phyloP scores from a whole-genome alignment of 768 basidiomycete species.

The Galerina marginata region DNA sequence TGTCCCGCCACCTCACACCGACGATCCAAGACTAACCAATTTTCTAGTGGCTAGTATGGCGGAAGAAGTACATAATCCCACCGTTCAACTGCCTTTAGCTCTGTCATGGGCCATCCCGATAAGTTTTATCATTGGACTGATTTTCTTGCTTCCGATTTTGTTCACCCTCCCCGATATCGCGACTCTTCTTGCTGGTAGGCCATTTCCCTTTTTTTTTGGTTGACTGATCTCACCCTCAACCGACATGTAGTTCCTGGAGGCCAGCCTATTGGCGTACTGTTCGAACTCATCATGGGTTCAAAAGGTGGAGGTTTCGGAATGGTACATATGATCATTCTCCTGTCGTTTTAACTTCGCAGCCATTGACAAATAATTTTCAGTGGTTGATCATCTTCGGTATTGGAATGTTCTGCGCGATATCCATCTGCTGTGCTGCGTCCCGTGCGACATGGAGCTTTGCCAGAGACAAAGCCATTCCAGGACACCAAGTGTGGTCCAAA shows the following conservation, averaged over 20 bases:
- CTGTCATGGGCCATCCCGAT: slow-evolving; percentile 61
- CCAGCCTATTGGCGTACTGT: slow-evolving; percentile 69
- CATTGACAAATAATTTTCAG: slow-evolving; percentile 4
- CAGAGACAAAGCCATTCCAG: slow-evolving; percentile 68
- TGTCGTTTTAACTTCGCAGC: slow-evolving; percentile 20
- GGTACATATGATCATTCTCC: slow-evolving; percentile 42
- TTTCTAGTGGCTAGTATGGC: slow-evolving; percentile 64
- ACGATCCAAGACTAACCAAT: not conserved
- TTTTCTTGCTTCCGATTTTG: slow-evolving; percentile 65
- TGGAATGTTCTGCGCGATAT: slow-evolving; percentile 67
- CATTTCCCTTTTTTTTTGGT: slow-evolving; percentile 3
- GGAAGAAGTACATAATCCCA: slow-evolving; percentile 68
- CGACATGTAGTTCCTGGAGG: slow-evolving; percentile 53
- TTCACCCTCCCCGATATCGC: slow-evolving; percentile 67
- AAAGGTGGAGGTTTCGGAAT: slow-evolving; percentile 67
- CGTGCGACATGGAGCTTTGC: slow-evolving; percentile 77
- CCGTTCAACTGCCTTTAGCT: slow-evolving; percentile 57
- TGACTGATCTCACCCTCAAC: slow-evolving; percentile 6
- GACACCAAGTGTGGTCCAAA: slow-evolving; percentile 50
- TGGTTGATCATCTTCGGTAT: slow-evolving; percentile 53
- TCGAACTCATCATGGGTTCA: slow-evolving; percentile 66
- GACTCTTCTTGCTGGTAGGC: slow-evolving; percentile 54
- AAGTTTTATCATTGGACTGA: slow-evolving; percentile 52
- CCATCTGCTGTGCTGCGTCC: slow-evolving; percentile 69
- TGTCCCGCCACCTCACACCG: slow-evolving; percentile 7